Percentiles rank a stretch among this genome's conserved stretches.
These are phyloP conservation scores for Grigorovia yakushimaensis DNA, from an alignment of 805 yeast species.

Conservation along the genomic window DNA sequence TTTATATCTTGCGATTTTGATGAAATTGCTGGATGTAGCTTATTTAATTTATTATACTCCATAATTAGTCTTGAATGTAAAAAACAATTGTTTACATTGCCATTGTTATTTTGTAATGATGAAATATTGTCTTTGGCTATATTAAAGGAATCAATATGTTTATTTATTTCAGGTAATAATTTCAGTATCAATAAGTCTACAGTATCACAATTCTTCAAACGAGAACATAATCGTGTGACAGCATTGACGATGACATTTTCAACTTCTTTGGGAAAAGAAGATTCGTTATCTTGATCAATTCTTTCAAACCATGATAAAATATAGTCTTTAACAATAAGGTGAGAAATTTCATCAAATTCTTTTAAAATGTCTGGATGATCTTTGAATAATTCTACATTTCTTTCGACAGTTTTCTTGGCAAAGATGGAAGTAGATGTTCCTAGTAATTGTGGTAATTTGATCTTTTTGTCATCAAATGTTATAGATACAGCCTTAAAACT, in stretches of 20 bases:
- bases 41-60: slow-evolving; percentile 30
- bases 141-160: slow-evolving; percentile 39
- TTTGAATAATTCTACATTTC: slow-evolving; percentile 2
- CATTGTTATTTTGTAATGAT: background rate
- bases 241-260: slow-evolving; percentile 35
- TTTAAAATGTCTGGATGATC: slow-evolving; percentile 27
- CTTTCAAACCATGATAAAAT: slow-evolving; percentile 46
- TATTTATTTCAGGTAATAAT: slow-evolving; percentile 54
- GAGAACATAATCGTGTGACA: slow-evolving; percentile 32
- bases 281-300: slow-evolving; percentile 27
- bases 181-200: slow-evolving; percentile 48
- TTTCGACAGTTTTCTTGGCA: background rate
- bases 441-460: background rate
- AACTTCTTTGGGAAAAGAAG: slow-evolving; percentile 34
- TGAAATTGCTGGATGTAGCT: slow-evolving; percentile 49
- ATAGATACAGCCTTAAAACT: background rate
- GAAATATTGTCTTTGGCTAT: background rate
- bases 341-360: slow-evolving; percentile 36
- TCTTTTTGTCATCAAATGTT: background rate
- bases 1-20: slow-evolving; percentile 28
- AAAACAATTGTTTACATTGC: background rate
- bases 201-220: slow-evolving; percentile 40
- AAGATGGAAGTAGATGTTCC: background rate
- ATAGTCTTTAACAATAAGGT: slow-evolving; percentile 43
- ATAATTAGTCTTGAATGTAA: slow-evolving; percentile 34